These are phyloP conservation scores for Excoecaria agallocha DNA, from an alignment of 345 rosid genomes.

Conservation along the genomic window DNA sequence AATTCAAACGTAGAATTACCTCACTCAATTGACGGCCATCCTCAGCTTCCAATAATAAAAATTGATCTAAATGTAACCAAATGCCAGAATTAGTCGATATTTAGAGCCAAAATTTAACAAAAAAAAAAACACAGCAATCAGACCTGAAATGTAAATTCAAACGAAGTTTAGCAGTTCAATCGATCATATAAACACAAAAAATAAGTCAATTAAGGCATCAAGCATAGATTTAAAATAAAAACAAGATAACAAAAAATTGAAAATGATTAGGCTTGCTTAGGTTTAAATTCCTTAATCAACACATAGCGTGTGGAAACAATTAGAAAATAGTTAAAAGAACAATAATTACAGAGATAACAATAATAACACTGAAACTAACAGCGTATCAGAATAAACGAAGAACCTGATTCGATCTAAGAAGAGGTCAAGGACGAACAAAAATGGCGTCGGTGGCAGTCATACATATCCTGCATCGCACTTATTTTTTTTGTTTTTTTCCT, in stretches of 20 bases:
- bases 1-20: background rate
- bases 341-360: background rate
- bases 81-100: background rate
- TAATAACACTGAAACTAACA: background rate
- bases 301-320: background rate
- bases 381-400: background rate
- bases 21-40: background rate
- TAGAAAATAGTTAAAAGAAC: background rate
- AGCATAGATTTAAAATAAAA: slow-evolving; percentile 8
- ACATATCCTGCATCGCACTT: background rate
- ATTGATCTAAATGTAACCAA: background rate
- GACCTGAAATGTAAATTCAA: background rate
- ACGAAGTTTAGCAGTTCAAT: background rate
- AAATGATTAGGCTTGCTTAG: background rate
- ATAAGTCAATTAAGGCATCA: background rate
- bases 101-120: background rate
- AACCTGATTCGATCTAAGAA: slow-evolving; percentile 39
- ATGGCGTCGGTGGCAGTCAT: slow-evolving; percentile 23
- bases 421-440: slow-evolving; percentile 11
- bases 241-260: background rate
- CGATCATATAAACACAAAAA: background rate
- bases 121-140: background rate
- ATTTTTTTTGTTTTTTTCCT: background rate
- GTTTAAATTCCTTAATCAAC: background rate
- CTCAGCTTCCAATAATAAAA: background rate